Evolutionary conservation across 768 basidiomycete genomes (phyloP).

Genomic region (Phlegmacium glaucopus): DNA sequence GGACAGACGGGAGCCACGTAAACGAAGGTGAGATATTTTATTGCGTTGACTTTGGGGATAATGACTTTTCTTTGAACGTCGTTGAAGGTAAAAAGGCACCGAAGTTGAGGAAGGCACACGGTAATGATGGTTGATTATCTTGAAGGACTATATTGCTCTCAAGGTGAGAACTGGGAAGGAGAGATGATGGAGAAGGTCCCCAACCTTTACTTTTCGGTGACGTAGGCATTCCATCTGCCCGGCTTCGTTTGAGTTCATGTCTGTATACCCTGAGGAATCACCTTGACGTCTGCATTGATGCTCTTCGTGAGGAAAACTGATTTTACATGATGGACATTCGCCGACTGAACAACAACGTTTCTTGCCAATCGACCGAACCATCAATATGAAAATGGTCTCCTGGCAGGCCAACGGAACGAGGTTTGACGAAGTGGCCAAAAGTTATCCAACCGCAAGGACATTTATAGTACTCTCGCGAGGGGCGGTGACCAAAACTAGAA

Average conservation of each 20-base stretch:
- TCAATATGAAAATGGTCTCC: constrained; percentile 1
- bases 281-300: constrained; percentile 6
- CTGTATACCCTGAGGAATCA: constrained; percentile 4
- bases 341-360: background rate
- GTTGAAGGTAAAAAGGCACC: constrained; percentile 18
- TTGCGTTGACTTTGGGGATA: constrained; percentile 9
- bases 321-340: background rate
- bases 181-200: constrained; percentile 7
- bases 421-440: constrained; percentile 15
- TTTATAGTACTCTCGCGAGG: constrained; percentile 43
- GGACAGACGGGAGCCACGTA: constrained; percentile 8
- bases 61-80: constrained; percentile 19
- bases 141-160: constrained; percentile 8
- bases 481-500: constrained; percentile 15
- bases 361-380: constrained; percentile 10
- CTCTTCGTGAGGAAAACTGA: constrained; percentile 3
- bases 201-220: constrained; percentile 22
- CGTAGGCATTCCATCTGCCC: constrained; percentile 11
- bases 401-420: constrained; percentile 4
- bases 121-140: constrained; percentile 12
- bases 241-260: constrained; percentile 13
- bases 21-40: constrained; percentile 19
- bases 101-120: constrained; percentile 25
- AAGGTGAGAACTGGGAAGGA: constrained; percentile 9
- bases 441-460: constrained; percentile 22